Evolutionary conservation across 2,329 filamentous ascomycete genomes (phyloP).

Genomic region (Penicillium palitans): DNA sequence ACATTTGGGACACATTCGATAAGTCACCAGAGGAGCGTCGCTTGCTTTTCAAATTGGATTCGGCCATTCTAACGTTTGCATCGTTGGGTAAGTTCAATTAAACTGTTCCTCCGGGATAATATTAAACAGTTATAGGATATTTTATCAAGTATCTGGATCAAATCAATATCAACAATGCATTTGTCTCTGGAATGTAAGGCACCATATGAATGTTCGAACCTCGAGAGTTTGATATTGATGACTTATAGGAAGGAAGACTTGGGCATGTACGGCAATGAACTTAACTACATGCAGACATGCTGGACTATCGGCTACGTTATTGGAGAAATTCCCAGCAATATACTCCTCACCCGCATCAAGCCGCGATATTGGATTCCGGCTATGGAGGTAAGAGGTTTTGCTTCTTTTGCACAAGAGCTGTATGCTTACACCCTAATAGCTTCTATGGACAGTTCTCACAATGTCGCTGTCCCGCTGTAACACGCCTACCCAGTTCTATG

Average conservation of each 20-base stretch:
- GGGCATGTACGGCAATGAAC: constrained; percentile 53
- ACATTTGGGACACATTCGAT: constrained; percentile 56
- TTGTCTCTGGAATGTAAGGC: constrained; percentile 49
- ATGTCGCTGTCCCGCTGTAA: constrained; percentile 46
- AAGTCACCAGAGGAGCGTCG: constrained; percentile 52
- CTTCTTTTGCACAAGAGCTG: not conserved
- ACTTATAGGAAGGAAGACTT: constrained; percentile 53
- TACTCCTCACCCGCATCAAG: constrained; percentile 52
- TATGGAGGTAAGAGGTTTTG: constrained; percentile 40
- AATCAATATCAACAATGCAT: constrained; percentile 49
- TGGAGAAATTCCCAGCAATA: constrained; percentile 53
- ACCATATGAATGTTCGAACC: not conserved
- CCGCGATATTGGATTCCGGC: constrained; percentile 52
- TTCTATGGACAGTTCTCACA: constrained; percentile 53
- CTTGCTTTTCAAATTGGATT: constrained; percentile 53
- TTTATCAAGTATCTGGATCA: constrained; percentile 54
- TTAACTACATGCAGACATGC: constrained; percentile 57
- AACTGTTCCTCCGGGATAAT: not conserved
- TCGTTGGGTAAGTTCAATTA: constrained; percentile 36
- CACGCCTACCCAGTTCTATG: constrained; percentile 47
- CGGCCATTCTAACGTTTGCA: constrained; percentile 51
- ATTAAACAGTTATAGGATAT: constrained; percentile 39
- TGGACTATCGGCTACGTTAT: constrained; percentile 64
- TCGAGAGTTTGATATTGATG: not conserved
- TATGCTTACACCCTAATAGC: constrained; percentile 20